phyloP scores from a whole-genome alignment of 139 green algal genomes.

The Picochlorum costavermella region DNA sequence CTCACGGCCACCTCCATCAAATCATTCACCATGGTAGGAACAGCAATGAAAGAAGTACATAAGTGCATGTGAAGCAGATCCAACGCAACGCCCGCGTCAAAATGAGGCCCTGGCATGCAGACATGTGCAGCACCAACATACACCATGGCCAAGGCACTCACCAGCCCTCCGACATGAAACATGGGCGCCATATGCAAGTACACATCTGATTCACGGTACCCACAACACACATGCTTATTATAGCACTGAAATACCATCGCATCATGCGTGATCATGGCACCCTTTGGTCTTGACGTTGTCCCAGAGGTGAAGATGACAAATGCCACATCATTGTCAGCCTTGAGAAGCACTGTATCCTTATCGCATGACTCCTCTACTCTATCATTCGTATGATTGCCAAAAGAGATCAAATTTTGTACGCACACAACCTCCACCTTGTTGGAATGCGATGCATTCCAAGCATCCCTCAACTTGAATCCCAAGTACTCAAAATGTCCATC shows the following conservation, averaged over 20 bases:
- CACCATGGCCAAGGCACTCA: constrained; percentile 65
- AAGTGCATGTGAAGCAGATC: constrained; percentile 22
- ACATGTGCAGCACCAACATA: constrained; percentile 51
- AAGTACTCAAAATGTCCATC: too few relatives aligned
- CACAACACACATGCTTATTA: constrained; percentile 53
- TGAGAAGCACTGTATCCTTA: too few relatives aligned
- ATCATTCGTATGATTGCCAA: background rate
- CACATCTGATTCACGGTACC: constrained; percentile 56
- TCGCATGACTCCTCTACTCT: too few relatives aligned
- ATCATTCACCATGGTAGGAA: constrained; percentile 76
- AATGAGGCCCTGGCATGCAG: constrained; percentile 27
- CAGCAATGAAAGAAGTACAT: constrained; percentile 69
- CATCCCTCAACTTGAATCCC: too few relatives aligned
- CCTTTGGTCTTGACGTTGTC: constrained; percentile 59
- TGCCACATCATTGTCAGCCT: constrained; percentile 20
- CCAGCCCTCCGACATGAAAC: constrained; percentile 83
- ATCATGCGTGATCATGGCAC: constrained; percentile 46
- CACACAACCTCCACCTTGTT: too few relatives aligned
- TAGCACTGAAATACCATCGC: constrained; percentile 61
- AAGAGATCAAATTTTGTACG: background rate
- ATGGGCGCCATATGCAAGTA: constrained; percentile 83
- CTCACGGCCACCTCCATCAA: constrained; percentile 28
- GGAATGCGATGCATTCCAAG: too few relatives aligned
- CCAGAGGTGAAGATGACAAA: constrained; percentile 43
- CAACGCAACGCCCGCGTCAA: constrained; percentile 12